Evolutionary conservation across 169 alveolate genomes (phyloP).

Genomic region (Neospora caninum): DNA sequence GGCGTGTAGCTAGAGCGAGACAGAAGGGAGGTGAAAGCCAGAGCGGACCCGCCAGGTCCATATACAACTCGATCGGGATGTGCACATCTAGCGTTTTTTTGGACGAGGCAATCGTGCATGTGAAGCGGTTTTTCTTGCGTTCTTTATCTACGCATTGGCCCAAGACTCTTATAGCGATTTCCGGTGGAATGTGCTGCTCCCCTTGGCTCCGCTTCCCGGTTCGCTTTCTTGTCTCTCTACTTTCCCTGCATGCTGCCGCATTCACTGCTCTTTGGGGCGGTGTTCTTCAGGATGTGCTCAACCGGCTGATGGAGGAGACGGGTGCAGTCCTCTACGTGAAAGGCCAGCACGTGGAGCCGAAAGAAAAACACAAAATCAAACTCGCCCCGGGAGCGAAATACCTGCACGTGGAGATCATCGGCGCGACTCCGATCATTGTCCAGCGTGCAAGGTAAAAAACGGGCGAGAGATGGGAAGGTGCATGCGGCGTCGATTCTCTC

Average conservation of each 20-base stretch:
- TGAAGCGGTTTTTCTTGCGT: too few relatives aligned
- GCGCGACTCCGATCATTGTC: conserved; percentile 82
- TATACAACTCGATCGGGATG: too few relatives aligned
- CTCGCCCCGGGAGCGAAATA: conserved; percentile 77
- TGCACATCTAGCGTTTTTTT: too few relatives aligned
- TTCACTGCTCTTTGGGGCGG: neutral
- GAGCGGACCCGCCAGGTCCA: too few relatives aligned
- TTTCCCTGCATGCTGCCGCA: too few relatives aligned
- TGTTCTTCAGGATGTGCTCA: conserved; percentile 75
- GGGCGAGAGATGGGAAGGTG: neutral
- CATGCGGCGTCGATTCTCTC: neutral
- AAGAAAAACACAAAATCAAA: conserved; percentile 69
- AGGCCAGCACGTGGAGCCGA: conserved; percentile 83
- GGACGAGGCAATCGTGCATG: too few relatives aligned
- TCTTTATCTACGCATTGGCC: too few relatives aligned
- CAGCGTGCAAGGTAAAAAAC: conserved; percentile 83
- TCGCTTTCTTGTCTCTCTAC: too few relatives aligned
- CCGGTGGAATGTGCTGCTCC: too few relatives aligned
- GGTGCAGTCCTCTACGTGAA: conserved; percentile 86
- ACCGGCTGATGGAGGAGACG: conserved; percentile 82
- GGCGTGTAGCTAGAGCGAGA: neutral
- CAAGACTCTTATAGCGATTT: too few relatives aligned
- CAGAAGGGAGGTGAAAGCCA: too few relatives aligned
- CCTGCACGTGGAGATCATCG: conserved; percentile 85
- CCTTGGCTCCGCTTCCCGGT: too few relatives aligned